Percentiles rank a stretch among this genome's conserved stretches.
Evolutionary conservation across 2,329 filamentous ascomycete species (phyloP).

Genomic region (Magnaporthiopsis poae): DNA sequence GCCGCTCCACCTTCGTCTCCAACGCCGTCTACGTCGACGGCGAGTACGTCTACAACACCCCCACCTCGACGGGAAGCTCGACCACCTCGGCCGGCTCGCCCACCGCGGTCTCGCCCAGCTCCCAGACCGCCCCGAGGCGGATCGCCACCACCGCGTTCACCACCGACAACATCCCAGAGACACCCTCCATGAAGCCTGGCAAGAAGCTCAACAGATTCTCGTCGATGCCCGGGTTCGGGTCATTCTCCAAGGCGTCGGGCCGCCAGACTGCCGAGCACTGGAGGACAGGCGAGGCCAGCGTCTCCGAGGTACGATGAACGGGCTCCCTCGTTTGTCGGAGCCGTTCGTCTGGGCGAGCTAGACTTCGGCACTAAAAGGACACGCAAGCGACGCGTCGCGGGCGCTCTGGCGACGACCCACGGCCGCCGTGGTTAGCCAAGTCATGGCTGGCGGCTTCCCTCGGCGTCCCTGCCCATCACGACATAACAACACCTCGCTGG

Average conservation of each 20-base stretch:
- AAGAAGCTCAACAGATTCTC: slow-evolving; percentile 47
- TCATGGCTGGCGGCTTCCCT: no score
- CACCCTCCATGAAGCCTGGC: slow-evolving; percentile 24
- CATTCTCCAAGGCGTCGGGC: slow-evolving; percentile 25
- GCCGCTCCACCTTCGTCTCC: slow-evolving; percentile 79
- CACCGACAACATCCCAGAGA: slow-evolving; percentile 6
- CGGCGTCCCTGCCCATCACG: neutral
- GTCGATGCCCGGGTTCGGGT: slow-evolving; percentile 46
- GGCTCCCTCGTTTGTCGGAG: neutral
- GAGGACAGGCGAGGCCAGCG: slow-evolving; percentile 22
- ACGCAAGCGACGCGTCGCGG: neutral
- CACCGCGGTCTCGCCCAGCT: slow-evolving; percentile 25
- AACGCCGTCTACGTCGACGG: slow-evolving; percentile 89
- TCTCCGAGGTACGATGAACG: slow-evolving; percentile 13
- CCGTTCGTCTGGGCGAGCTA: neutral
- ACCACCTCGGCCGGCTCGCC: slow-evolving; percentile 27
- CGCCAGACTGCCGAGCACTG: slow-evolving; percentile 26
- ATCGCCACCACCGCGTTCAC: slow-evolving; percentile 17
- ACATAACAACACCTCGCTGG: neutral
- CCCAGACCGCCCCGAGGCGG: slow-evolving; percentile 21
- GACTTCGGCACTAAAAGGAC: neutral
- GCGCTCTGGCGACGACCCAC: neutral
- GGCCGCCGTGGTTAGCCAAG: neutral
- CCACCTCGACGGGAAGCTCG: slow-evolving; percentile 48
- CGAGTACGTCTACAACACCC: slow-evolving; percentile 77